Evolutionary conservation across 352 stramenopile species (phyloP).

Genomic region (Hyaloperonospora brassicae): DNA sequence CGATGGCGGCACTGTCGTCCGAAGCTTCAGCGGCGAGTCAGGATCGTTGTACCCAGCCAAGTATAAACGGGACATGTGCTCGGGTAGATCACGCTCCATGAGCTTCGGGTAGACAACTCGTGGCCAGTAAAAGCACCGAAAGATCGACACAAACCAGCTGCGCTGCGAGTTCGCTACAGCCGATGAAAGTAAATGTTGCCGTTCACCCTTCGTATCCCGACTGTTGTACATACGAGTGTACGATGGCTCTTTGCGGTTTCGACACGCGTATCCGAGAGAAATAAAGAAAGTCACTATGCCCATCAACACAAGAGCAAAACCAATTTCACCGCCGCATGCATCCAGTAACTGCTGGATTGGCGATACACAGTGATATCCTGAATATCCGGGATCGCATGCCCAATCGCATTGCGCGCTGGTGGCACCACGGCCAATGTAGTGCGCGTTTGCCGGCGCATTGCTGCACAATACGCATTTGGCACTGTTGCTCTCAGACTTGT

Average conservation of each 20-base stretch:
- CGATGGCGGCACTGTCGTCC: slow-evolving; percentile 43
- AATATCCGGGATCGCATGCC: slow-evolving; percentile 73
- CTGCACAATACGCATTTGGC: slow-evolving; percentile 54
- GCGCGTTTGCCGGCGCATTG: slow-evolving; percentile 59
- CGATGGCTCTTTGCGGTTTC: slow-evolving; percentile 58
- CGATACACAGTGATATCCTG: slow-evolving; percentile 59
- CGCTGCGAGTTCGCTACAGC: slow-evolving; percentile 48
- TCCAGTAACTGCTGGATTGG: slow-evolving; percentile 70
- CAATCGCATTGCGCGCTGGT: slow-evolving; percentile 53
- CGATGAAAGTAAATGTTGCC: slow-evolving; percentile 55
- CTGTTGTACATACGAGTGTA: slow-evolving; percentile 48
- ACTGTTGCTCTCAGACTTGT: slow-evolving; percentile 74
- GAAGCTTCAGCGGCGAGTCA: slow-evolving; percentile 49
- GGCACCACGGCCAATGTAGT: slow-evolving; percentile 46
- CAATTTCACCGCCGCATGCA: slow-evolving; percentile 65
- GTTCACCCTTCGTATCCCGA: slow-evolving; percentile 40
- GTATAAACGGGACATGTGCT: slow-evolving; percentile 79
- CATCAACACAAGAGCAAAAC: slow-evolving; percentile 58
- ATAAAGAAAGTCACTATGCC: slow-evolving; percentile 66
- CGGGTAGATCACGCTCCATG: slow-evolving; percentile 61
- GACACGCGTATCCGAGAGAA: slow-evolving; percentile 59
- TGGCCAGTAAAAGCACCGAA: slow-evolving; percentile 67
- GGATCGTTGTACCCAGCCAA: slow-evolving; percentile 58
- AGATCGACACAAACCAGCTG: slow-evolving; percentile 46
- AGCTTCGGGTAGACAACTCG: slow-evolving; percentile 73